These are phyloP conservation scores for Epichloe scottii DNA, from an alignment of 2,329 filamentous ascomycete genomes.

Conservation along the genomic window DNA sequence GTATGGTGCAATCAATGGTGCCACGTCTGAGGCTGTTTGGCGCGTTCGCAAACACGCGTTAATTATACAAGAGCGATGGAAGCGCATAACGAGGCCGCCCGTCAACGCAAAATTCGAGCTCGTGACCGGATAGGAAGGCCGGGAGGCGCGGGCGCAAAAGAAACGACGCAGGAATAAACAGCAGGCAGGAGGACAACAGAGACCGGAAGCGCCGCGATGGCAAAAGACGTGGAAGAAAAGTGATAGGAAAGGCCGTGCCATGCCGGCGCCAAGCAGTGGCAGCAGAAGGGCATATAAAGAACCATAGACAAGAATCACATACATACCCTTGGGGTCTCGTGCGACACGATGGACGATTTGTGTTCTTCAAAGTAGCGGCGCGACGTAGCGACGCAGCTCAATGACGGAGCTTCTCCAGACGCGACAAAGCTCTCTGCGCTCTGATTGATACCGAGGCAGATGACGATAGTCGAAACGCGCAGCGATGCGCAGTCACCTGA, in stretches of 20 bases:
- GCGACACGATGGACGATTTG: slow-evolving; percentile 3
- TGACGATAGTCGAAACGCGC: slow-evolving; percentile 10
- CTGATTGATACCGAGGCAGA: slow-evolving; percentile 14
- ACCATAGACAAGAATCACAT: background rate
- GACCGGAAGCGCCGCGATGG: background rate
- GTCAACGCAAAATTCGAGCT: background rate
- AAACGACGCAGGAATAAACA: background rate
- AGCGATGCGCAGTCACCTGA: slow-evolving; percentile 37
- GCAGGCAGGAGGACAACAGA: background rate
- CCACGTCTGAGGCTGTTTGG: background rate
- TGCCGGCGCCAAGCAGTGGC: background rate
- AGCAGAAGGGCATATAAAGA: background rate
- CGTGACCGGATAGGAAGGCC: background rate
- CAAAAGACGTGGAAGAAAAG: background rate
- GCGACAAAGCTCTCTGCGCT: slow-evolving; percentile 10
- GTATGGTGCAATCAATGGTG: background rate
- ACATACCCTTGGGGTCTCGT: slow-evolving; percentile 3
- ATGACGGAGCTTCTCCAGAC: slow-evolving; percentile 2
- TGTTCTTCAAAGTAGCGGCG: slow-evolving; percentile 3
- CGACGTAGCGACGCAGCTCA: slow-evolving; percentile 10
- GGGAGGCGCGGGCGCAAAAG: background rate
- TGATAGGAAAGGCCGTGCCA: background rate
- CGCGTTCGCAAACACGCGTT: background rate
- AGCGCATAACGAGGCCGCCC: slow-evolving; percentile 1
- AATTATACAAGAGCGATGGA: background rate